Percentiles rank a stretch among this genome's conserved stretches.
Conservation (phyloP, 1,284 basidiomycete species). For the Omphalotus olearius region DNA sequence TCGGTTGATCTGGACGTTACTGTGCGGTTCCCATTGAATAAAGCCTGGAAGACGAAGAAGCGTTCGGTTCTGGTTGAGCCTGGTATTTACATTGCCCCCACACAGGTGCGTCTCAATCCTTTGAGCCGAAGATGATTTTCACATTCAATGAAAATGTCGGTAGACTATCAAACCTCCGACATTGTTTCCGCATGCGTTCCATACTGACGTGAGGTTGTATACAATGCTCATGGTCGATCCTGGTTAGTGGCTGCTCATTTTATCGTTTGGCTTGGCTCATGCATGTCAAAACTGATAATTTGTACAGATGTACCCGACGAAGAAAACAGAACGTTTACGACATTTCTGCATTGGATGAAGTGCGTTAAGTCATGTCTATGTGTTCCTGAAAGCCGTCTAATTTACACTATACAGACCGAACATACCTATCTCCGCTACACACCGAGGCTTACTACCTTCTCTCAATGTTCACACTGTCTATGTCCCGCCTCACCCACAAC, state of each 20-base stretch:
- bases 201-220: slow-evolving; percentile 78
- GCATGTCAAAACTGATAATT: slow-evolving; percentile 1
- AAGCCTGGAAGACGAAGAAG: slow-evolving; percentile 26
- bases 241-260: slow-evolving; percentile 34
- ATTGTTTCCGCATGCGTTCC: slow-evolving; percentile 65
- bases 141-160: neutral
- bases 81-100: slow-evolving; percentile 60
- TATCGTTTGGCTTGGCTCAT: slow-evolving; percentile 9
- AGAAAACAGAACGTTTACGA: slow-evolving; percentile 57
- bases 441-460: slow-evolving; percentile 34
- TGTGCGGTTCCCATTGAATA: slow-evolving; percentile 36
- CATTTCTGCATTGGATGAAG: slow-evolving; percentile 85
- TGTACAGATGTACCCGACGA: slow-evolving; percentile 73
- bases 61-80: slow-evolving; percentile 58
- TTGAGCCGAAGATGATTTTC: no score
- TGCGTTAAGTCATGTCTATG: neutral
- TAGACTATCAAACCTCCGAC: slow-evolving; percentile 62
- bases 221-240: slow-evolving; percentile 88
- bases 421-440: slow-evolving; percentile 68
- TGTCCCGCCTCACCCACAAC: slow-evolving; percentile 84
- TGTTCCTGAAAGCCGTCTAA: neutral
- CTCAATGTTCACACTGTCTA: slow-evolving; percentile 60
- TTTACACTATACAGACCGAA: slow-evolving; percentile 59
- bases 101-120: slow-evolving; percentile 43
- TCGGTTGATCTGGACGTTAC: slow-evolving; percentile 69